Evolutionary conservation across 768 basidiomycete species (phyloP).

Genomic region (Erythrobasidium yunnanense): DNA sequence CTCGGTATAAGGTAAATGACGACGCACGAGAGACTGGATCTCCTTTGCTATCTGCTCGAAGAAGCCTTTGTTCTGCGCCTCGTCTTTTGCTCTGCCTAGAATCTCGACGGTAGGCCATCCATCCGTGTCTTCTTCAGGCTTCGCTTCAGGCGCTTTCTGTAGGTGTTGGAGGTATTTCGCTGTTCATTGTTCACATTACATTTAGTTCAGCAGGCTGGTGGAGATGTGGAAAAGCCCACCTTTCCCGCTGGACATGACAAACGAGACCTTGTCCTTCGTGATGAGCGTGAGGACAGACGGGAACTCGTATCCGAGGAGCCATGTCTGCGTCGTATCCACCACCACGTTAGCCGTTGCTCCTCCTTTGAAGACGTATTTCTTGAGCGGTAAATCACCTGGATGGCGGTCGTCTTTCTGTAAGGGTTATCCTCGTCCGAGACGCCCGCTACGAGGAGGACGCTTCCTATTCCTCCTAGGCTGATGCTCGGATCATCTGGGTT

Average conservation of each 20-base stretch:
- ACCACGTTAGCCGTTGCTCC: too few relatives aligned
- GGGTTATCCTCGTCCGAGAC: conserved; percentile 64
- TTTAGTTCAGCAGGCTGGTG: neutral
- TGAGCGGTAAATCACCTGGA: conserved; percentile 56
- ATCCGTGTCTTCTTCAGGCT: neutral
- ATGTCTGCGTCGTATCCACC: conserved; percentile 54
- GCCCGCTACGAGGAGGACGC: conserved; percentile 43
- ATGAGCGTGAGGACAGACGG: conserved; percentile 85
- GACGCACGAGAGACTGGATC: conserved; percentile 29
- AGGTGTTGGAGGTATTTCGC: conserved; percentile 17
- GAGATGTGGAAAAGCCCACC: conserved; percentile 1
- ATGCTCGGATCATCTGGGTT: conserved; percentile 12
- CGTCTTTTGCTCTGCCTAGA: conserved; percentile 45
- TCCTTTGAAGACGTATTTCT: neutral
- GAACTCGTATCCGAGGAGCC: conserved; percentile 94
- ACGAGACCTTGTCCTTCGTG: conserved; percentile 59
- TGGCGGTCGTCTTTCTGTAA: conserved; percentile 77
- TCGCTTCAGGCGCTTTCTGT: neutral
- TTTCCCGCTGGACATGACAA: conserved; percentile 56
- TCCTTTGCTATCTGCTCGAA: conserved; percentile 31
- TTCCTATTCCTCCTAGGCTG: conserved; percentile 29
- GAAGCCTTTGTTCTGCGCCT: conserved; percentile 37
- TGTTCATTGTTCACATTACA: too few relatives aligned
- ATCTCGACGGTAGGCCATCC: conserved; percentile 57
- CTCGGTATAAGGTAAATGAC: too few relatives aligned